Base-by-base conservation (phyloP, 2,329 filamentous ascomycete genomes). In the Cladophialophora yegresii region DNA sequence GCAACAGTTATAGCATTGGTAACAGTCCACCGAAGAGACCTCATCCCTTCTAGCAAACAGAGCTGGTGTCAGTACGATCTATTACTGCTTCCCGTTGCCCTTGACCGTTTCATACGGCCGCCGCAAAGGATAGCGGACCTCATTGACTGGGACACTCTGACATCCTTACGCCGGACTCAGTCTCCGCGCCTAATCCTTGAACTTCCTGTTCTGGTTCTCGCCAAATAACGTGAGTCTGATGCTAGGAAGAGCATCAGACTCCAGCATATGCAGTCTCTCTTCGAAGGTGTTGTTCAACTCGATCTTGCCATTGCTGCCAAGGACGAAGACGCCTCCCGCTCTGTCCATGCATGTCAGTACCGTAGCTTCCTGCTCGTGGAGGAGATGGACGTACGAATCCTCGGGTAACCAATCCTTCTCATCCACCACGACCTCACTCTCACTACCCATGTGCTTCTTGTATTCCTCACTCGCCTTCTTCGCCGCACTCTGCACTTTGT, bases 231-330 rank as follows among this genome's bases (percentile, higher is more conserved):
- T 89, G 77, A 90, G 86, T 74, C 95, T 86, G 73, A 99, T 88
- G 51, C 87, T 87, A 13, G 95, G 95, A 64, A 97, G 85, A 58
- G 91, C 90, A 71, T 90, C 90, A 63, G 89, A 88, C 80, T 96
- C 89, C 70, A 98, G 86, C 66, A 98, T 83, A 74, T 85, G 86
- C 78, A 99, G 83, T 71, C 95, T 88, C 76, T 96, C 90, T 77
- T 98, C 95, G 72, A 98, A 90, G 61, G 95, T 98, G 83, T 99
- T 98, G 85, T 97, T 93, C 78, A 99, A 93, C 74, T 96, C 92
- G 76, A 99, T 98, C 84, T 93, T 97, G 76, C 95, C 95, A 70
- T 84, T 84, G 71, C 90, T 89, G 69, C 93, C 92, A 61, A 96
- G 80, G 70, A 99, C 87, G 64, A 85, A 77, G 63, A 96, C 84